phyloP scores from a whole-genome alignment of 2,329 filamentous ascomycete species.

The Aspergillus pseudoglaucus region DNA sequence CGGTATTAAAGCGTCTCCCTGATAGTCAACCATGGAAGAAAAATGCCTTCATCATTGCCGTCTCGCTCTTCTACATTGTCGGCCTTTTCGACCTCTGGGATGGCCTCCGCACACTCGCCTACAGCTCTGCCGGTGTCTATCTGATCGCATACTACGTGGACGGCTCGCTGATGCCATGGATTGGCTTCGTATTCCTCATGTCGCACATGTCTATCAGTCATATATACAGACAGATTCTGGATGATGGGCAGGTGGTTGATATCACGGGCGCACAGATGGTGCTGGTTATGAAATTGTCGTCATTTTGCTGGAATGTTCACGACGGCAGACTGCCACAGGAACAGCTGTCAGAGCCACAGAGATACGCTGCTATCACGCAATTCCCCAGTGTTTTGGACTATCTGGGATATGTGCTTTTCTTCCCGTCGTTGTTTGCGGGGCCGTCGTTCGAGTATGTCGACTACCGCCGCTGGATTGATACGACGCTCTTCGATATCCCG shows the following conservation, averaged over 20 bases:
- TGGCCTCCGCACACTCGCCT: constrained; percentile 70
- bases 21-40: constrained; percentile 77
- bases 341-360: constrained; percentile 80
- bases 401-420: constrained; percentile 87
- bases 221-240: constrained; percentile 67
- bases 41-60: constrained; percentile 75
- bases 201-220: constrained; percentile 89
- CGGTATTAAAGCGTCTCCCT: constrained; percentile 79
- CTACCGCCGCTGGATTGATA: constrained; percentile 87
- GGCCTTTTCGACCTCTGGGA: constrained; percentile 90
- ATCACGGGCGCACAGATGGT: constrained; percentile 98
- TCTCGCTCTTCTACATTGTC: constrained; percentile 83
- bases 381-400: constrained; percentile 76
- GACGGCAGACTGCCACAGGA: constrained; percentile 75
- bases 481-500: constrained; percentile 86
- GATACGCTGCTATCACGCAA: constrained; percentile 66
- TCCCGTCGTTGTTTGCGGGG: constrained; percentile 81
- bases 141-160: constrained; percentile 74
- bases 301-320: constrained; percentile 97
- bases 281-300: constrained; percentile 90
- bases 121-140: constrained; percentile 75
- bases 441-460: constrained; percentile 93
- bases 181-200: constrained; percentile 91
- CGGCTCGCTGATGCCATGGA: constrained; percentile 95
- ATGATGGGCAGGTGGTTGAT: constrained; percentile 64